Evolutionary conservation across 306 rosid genomes (phyloP).

Genomic region (Ceratonia siliqua): DNA sequence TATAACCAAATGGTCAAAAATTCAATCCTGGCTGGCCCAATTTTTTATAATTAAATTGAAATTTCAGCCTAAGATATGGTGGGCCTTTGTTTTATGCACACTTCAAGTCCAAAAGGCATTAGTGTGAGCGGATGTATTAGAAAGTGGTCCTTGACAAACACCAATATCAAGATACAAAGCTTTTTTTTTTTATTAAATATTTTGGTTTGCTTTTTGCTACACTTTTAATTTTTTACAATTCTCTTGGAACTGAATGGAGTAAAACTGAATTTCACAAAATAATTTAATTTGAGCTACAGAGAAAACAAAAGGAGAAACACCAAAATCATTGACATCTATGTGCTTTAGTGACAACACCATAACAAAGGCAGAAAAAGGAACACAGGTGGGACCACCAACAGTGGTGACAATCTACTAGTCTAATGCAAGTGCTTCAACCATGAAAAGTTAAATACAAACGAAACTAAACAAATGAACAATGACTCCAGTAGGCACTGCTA

Average conservation of each 20-base stretch:
- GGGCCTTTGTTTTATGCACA: too few relatives aligned
- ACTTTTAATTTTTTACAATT: background rate
- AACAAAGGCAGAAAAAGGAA: conserved; percentile 11
- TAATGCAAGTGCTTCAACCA: conserved; percentile 10
- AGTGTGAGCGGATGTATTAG: too few relatives aligned
- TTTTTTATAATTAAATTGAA: too few relatives aligned
- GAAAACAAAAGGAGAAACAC: conserved; percentile 10
- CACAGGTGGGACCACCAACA: conserved; percentile 1
- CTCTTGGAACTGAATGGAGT: background rate
- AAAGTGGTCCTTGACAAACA: too few relatives aligned
- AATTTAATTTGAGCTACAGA: conserved; percentile 14
- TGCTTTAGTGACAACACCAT: background rate
- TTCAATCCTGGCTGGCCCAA: too few relatives aligned
- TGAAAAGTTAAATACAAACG: background rate
- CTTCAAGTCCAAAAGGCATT: too few relatives aligned
- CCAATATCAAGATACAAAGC: background rate
- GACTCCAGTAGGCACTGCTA: conserved; percentile 12
- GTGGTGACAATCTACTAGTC: background rate
- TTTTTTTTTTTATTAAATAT: conserved; percentile 2
- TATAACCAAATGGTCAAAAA: too few relatives aligned
- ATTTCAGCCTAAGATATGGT: too few relatives aligned
- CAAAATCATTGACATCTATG: background rate
- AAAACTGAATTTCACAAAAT: conserved; percentile 16
- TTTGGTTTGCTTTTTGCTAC: background rate
- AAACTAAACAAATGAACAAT: background rate